A percentile compares a stretch with the other conserved stretches of the same genome.
phyloP scores from a whole-genome alignment of 1,284 basidiomycete genomes.

The Baeospora myosura region DNA sequence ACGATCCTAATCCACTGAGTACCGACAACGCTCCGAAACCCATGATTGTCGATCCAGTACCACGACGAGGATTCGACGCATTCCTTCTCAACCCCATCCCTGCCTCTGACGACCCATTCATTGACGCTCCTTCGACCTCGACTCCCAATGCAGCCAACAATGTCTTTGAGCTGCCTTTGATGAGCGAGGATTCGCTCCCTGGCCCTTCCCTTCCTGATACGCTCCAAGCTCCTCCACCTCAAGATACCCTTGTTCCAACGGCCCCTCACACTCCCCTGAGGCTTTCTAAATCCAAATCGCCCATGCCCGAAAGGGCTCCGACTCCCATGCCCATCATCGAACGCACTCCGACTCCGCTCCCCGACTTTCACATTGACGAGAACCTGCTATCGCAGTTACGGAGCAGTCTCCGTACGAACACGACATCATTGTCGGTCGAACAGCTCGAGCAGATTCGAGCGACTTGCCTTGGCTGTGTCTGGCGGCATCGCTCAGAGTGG shows the following conservation, averaged over 20 bases:
- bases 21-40: not conserved
- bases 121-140: not conserved
- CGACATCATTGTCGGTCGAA: constrained; percentile 66
- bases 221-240: not conserved
- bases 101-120: not conserved
- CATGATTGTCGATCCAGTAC: not conserved
- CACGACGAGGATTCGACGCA: not conserved
- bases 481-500: constrained; percentile 80
- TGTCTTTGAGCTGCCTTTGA: not conserved
- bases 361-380: constrained; percentile 59
- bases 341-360: constrained; percentile 52
- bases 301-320: constrained; percentile 22
- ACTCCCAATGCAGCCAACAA: not conserved
- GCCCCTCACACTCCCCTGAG: not conserved
- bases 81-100: not conserved
- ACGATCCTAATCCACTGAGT: not conserved
- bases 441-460: constrained; percentile 92
- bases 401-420: constrained; percentile 41
- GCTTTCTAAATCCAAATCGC: constrained; percentile 18
- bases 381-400: constrained; percentile 38
- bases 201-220: not conserved
- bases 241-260: not conserved
- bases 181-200: too few relatives aligned
- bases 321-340: constrained; percentile 40
- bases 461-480: constrained; percentile 71